Conservation (phyloP, 2,329 filamentous ascomycete species). For the Drechslera avenae region DNA sequence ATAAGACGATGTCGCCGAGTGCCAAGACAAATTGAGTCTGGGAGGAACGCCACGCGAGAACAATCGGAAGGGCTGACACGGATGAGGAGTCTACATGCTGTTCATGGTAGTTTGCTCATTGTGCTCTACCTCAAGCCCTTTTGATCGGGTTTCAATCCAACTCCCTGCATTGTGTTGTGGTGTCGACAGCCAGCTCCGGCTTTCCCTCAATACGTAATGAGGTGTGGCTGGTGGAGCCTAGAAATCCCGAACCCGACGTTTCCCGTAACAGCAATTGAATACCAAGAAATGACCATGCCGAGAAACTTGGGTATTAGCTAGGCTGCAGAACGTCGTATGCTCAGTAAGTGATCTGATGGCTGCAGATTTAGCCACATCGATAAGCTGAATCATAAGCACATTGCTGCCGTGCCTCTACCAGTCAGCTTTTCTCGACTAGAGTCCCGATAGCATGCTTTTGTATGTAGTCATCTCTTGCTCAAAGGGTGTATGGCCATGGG, state of each 20-base stretch:
- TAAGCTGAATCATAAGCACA: too few relatives aligned
- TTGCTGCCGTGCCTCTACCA: too few relatives aligned
- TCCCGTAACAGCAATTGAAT: conserved; percentile 1
- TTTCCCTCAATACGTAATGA: conserved; percentile 1
- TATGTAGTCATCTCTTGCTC: too few relatives aligned
- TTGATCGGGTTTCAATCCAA: too few relatives aligned
- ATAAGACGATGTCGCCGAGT: conserved; percentile 19
- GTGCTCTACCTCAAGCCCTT: too few relatives aligned
- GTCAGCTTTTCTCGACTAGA: too few relatives aligned
- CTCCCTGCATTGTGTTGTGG: too few relatives aligned
- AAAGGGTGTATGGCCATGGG: too few relatives aligned
- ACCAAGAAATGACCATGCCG: not conserved
- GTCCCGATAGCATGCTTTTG: not conserved
- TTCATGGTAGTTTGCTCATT: too few relatives aligned
- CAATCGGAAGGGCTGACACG: conserved; percentile 1
- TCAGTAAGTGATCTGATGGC: not conserved
- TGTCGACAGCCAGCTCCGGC: not conserved
- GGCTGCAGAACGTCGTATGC: conserved; percentile 2
- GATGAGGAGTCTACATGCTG: not conserved
- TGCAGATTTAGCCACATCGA: too few relatives aligned
- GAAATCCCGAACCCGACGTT: conserved; percentile 10
- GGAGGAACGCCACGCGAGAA: conserved; percentile 16
- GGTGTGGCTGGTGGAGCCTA: conserved; percentile 4
- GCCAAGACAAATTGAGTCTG: conserved; percentile 22
- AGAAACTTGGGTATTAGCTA: conserved; percentile 2